Conservation (phyloP, 495 filamentous ascomycete genomes). For the Hyaloscypha bicolor region DNA sequence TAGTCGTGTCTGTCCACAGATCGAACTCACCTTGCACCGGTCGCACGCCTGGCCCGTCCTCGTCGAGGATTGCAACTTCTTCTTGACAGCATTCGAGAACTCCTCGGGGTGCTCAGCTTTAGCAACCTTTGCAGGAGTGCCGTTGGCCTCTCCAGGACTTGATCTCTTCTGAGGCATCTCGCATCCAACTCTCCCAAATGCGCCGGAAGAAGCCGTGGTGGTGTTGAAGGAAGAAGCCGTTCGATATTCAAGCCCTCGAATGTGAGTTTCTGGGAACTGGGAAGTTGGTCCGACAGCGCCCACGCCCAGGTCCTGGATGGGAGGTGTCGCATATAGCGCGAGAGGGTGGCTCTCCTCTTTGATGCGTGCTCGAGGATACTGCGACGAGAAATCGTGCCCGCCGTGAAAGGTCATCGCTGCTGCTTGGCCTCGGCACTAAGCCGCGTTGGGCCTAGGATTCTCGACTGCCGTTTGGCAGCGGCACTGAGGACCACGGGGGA, state of each 20-base stretch:
- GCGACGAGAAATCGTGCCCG: background rate
- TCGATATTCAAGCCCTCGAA: constrained; percentile 5
- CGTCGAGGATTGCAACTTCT: constrained; percentile 61
- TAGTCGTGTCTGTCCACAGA: background rate
- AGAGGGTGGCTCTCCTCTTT: constrained; percentile 16
- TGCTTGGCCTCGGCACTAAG: background rate
- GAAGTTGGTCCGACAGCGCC: constrained; percentile 66
- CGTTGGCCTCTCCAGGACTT: constrained; percentile 16
- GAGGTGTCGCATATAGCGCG: constrained; percentile 20
- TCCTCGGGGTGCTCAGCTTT: constrained; percentile 58
- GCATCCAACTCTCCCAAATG: background rate
- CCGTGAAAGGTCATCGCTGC: constrained; percentile 2
- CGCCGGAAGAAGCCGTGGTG: constrained; percentile 3
- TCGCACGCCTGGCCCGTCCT: constrained; percentile 89
- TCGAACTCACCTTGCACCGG: constrained; percentile 73
- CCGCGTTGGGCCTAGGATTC: background rate
- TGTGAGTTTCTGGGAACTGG: constrained; percentile 31
- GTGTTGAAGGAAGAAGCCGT: constrained; percentile 12
- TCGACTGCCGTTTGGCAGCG: no score
- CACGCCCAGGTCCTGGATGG: constrained; percentile 57
- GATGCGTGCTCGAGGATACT: constrained; percentile 5
- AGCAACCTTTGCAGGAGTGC: constrained; percentile 39
- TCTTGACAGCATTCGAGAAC: constrained; percentile 69
- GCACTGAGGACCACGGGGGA: no score
- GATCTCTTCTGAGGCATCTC: constrained; percentile 28